A percentile compares a stretch with the other conserved stretches of the same genome.
These are phyloP conservation scores for Xylariaceae sp. DNA, from an alignment of 2,329 filamentous ascomycete species.

Conservation along the genomic window DNA sequence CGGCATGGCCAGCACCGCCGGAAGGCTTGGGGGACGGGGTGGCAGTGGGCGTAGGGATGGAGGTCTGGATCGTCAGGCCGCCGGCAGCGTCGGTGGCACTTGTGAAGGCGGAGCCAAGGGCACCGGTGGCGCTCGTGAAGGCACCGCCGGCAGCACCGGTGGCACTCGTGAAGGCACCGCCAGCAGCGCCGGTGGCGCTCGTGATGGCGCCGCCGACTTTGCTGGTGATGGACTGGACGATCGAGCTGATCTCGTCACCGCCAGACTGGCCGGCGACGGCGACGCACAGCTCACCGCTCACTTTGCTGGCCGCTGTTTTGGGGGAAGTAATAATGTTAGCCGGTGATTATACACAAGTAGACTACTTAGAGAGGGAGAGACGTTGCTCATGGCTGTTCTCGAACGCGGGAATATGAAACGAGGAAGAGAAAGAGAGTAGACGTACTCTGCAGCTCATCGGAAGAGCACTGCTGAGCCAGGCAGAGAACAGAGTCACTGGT, in stretches of 20 bases:
- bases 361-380: no score
- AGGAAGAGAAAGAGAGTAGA: neutral
- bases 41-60: neutral
- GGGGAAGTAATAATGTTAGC: no score
- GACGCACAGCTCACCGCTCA: conserved; percentile 24
- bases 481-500: conserved; percentile 33
- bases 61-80: neutral
- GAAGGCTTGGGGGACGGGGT: conserved; percentile 9
- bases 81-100: neutral
- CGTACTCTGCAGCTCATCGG: conserved; percentile 34
- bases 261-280: conserved; percentile 13
- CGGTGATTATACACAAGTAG: no score
- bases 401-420: neutral
- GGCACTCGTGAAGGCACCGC: conserved; percentile 3
- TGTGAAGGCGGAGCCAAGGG: no score
- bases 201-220: conserved; percentile 1
- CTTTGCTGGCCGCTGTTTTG: neutral
- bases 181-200: neutral
- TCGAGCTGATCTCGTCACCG: conserved; percentile 13
- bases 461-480: conserved; percentile 30
- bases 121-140: conserved; percentile 1
- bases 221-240: conserved; percentile 1
- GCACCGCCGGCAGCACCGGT: neutral
- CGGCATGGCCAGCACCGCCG: conserved; percentile 23
- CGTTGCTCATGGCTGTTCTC: neutral